Conservation (phyloP, 2,329 filamentous ascomycete species). For the Diaporthe caulivora region DNA sequence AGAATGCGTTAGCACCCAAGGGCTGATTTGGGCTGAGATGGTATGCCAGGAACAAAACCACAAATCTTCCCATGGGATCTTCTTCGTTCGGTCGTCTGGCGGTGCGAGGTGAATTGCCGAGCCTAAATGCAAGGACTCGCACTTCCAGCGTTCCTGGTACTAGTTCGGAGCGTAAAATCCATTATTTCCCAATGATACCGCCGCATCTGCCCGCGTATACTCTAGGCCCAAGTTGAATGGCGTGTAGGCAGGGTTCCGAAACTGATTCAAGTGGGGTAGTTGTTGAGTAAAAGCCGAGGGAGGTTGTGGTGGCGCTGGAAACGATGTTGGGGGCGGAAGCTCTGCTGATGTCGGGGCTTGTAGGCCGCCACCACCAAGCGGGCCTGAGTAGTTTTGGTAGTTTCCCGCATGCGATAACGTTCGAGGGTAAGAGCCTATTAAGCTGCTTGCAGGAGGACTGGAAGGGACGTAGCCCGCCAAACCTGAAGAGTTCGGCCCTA, state of each 20-base stretch:
- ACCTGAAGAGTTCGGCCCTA: background rate
- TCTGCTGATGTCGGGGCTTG: conserved; percentile 24
- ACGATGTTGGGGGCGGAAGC: conserved; percentile 10
- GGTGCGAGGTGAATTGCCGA: background rate
- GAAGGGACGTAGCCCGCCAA: conserved; percentile 14
- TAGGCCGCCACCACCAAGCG: conserved; percentile 11
- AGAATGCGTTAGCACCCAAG: background rate
- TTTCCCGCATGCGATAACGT: background rate
- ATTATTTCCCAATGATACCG: background rate
- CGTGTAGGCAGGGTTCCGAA: conserved; percentile 13
- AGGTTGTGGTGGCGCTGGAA: conserved; percentile 2
- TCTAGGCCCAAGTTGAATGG: background rate
- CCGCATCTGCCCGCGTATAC: background rate
- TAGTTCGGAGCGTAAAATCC: conserved; percentile 21
- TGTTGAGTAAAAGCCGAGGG: conserved; percentile 28
- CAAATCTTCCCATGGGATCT: background rate
- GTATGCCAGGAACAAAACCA: background rate
- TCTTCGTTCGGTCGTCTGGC: background rate
- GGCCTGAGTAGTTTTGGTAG: conserved; percentile 8
- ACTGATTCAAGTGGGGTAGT: conserved; percentile 25
- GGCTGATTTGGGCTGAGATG: background rate
- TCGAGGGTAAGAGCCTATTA: background rate
- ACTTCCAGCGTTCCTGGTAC: background rate
- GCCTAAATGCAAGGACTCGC: too few relatives aligned
- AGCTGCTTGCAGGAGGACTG: conserved; percentile 3